A percentile compares a stretch with the other conserved stretches of the same genome.
phyloP scores from a whole-genome alignment of 768 basidiomycete genomes.

The Lentinula boryana region DNA sequence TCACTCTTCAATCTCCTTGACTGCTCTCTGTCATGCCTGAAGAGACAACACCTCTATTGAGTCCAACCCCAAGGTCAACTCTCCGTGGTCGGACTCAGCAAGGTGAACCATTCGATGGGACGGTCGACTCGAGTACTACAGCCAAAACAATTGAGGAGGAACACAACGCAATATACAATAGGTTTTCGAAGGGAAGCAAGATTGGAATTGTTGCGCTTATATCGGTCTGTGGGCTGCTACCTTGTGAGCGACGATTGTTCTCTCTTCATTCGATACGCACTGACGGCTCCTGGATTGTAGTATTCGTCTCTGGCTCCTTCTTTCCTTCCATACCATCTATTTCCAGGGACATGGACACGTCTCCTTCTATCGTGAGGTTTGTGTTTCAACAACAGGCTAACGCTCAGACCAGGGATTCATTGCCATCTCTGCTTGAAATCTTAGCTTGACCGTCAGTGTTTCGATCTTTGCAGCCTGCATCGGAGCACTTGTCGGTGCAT shows the following conservation, averaged over 20 bases:
- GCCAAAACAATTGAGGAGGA: background rate
- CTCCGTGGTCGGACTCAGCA: background rate
- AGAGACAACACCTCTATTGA: background rate
- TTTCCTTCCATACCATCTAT: slow-evolving; percentile 73
- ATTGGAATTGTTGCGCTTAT: background rate
- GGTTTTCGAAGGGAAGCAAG: slow-evolving; percentile 2
- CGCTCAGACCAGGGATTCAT: background rate
- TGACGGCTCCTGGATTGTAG: slow-evolving; percentile 26
- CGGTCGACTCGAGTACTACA: background rate
- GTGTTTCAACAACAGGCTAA: background rate
- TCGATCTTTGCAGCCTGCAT: slow-evolving; percentile 5
- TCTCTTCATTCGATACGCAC: background rate
- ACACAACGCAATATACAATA: slow-evolving; percentile 1
- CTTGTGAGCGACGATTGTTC: background rate
- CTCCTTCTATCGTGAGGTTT: slow-evolving; percentile 53
- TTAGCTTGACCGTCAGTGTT: slow-evolving; percentile 4
- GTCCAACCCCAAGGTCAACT: background rate
- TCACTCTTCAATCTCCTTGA: background rate
- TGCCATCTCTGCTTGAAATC: background rate
- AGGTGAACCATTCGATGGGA: background rate
- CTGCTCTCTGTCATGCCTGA: background rate
- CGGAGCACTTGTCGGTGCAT: slow-evolving; percentile 3
- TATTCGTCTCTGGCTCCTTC: slow-evolving; percentile 64
- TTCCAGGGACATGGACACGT: slow-evolving; percentile 54
- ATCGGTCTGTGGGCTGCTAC: slow-evolving; percentile 5